Percentiles rank a stretch among this genome's conserved stretches.
Evolutionary conservation across 345 rosid genomes (phyloP).

Genomic region (Eutrema heterophyllum): DNA sequence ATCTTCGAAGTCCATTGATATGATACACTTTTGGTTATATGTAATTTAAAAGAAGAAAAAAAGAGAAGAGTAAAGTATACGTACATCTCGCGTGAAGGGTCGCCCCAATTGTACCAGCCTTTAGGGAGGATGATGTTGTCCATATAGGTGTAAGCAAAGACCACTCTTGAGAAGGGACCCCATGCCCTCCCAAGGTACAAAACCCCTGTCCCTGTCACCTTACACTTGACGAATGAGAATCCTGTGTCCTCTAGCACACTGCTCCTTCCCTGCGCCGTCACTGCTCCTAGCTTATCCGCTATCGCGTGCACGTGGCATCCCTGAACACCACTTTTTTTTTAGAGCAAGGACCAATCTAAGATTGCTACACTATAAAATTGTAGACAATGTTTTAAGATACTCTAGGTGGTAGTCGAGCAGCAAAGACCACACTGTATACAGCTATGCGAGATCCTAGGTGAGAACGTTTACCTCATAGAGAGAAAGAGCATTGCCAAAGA

Average conservation of each 20-base stretch:
- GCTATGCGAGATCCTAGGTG: neutral
- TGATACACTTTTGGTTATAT: neutral
- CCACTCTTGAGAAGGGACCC: conserved; percentile 96
- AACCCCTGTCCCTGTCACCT: conserved; percentile 96
- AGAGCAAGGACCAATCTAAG: neutral
- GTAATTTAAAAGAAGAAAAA: neutral
- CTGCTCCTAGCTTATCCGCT: conserved; percentile 60
- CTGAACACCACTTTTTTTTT: conserved; percentile 30
- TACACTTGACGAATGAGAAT: conserved; percentile 89
- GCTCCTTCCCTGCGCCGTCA: conserved; percentile 78
- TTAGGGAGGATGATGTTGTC: conserved; percentile 87
- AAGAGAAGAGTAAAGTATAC: conserved; percentile 5
- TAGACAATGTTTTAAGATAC: neutral
- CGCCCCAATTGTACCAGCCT: conserved; percentile 99
- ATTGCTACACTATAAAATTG: neutral
- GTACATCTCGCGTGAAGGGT: conserved; percentile 85
- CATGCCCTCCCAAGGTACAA: conserved; percentile 92
- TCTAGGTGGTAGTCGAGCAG: neutral
- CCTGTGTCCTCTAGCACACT: conserved; percentile 91
- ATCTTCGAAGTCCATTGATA: neutral
- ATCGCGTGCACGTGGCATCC: conserved; percentile 88
- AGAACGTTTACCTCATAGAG: conserved; percentile 62
- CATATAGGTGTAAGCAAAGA: conserved; percentile 96
- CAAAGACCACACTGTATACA: neutral
- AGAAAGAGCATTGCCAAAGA: conserved; percentile 91